A percentile compares a stretch with the other conserved stretches of the same genome.
These are phyloP conservation scores for Hymenoscyphus linearis DNA, from an alignment of 2,329 filamentous ascomycete genomes.

Conservation along the genomic window DNA sequence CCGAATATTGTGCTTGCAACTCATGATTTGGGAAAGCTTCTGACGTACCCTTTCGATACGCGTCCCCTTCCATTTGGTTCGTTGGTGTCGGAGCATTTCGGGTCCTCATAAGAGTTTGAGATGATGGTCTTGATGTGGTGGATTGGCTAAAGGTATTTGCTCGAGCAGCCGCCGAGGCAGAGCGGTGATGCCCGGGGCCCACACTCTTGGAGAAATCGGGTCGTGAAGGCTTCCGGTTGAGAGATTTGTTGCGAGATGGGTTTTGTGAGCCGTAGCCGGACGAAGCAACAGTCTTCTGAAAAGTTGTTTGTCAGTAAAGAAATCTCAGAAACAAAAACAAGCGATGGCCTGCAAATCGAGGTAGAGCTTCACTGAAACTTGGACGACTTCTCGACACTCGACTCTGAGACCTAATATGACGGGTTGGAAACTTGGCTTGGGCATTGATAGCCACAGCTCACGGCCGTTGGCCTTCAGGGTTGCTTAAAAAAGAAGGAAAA, in stretches of 20 bases:
- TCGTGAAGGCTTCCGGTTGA: constrained; percentile 36
- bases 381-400: not conserved
- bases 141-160: constrained; percentile 44
- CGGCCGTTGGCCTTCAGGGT: not conserved
- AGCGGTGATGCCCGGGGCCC: constrained; percentile 44
- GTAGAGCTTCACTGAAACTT: not conserved
- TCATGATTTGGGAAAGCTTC: constrained; percentile 24
- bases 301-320: not conserved
- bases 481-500: not conserved
- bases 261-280: not conserved
- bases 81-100: constrained; percentile 38
- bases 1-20: constrained; percentile 29
- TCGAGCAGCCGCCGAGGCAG: constrained; percentile 35
- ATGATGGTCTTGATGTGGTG: constrained; percentile 40
- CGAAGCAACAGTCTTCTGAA: not conserved
- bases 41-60: constrained; percentile 47
- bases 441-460: not conserved
- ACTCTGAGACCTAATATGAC: not conserved
- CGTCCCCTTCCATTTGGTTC: constrained; percentile 28
- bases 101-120: constrained; percentile 35
- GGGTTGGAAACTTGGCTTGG: not conserved
- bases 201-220: constrained; percentile 53
- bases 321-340: not conserved
- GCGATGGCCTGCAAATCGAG: not conserved
- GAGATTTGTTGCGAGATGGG: not conserved